Evolutionary conservation across 1,139 yeast species (phyloP), one percentile per base, ranked within the genome.

Genomic region (Pichia sp.): DNA sequence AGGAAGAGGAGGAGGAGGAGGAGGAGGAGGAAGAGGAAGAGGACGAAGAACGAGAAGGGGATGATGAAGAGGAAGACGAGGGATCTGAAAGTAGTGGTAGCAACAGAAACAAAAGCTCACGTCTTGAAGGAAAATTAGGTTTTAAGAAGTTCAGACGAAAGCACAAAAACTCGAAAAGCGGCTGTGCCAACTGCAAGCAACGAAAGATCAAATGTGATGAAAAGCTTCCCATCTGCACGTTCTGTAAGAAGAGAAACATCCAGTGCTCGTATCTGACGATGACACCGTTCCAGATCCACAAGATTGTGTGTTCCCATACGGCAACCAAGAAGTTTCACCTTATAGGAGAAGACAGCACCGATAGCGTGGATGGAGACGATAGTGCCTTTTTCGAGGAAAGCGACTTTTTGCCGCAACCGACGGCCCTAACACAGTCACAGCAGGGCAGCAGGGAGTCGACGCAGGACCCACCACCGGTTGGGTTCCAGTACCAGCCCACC

Each of bases 121-220:
- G 23, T 19, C 3, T 19, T 19, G 23, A 19, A 19, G 23, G 23
- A 19, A 3, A 19, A 19, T 19, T 19, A 19, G 23, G 23, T 19
- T 19, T 40, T 8, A 40, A 40, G 43, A 40, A 40, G 23, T 16
- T 15, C 15, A 40, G 43, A n/a, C 8, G 43, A n/a, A 40, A 40
- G n/a, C 43, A 40, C 23, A 40, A 40, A 5, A 40, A 16, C 23
- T 40, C 43, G n/a, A 75, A 72, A 59, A 59, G 69, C 45, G 81
- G 81, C 2, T 77, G 81, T 61, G 58, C 61, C 16, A 72, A 71
- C 53, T 77, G 81, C 64, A 77, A 77, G 60, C 64, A 72, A 50
- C 71, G 78, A 58, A 74, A 76, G 61, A 73, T 76, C 46, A 71
- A 79, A 56, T 77, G 81, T 62, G 78, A 76, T 60, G 81, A 77